Evolutionary conservation across 1,284 basidiomycete species (phyloP).

Genomic region (Rhodotorula mucilaginosa): DNA sequence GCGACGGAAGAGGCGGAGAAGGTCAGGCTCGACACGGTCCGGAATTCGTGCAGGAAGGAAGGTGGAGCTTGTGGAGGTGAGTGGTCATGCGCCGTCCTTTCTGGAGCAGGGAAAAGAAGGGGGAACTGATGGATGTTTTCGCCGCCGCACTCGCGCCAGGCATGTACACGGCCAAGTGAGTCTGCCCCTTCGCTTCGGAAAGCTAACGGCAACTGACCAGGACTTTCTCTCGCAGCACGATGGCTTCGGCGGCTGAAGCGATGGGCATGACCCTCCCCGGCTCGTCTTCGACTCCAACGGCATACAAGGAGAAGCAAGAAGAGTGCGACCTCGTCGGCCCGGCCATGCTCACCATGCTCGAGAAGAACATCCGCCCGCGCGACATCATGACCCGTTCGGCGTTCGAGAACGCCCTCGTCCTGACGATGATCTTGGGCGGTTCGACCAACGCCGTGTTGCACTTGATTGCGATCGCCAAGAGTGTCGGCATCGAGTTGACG

Average conservation of each 20-base stretch:
- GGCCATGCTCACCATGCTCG: slow-evolving; percentile 77
- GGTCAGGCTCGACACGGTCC: slow-evolving; percentile 65
- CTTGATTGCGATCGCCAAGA: slow-evolving; percentile 83
- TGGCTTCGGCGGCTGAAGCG: slow-evolving; percentile 70
- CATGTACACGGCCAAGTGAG: slow-evolving; percentile 48
- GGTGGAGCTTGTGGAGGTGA: slow-evolving; percentile 88
- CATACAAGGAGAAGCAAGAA: slow-evolving; percentile 74
- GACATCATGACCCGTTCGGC: slow-evolving; percentile 95
- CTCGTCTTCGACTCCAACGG: slow-evolving; percentile 78
- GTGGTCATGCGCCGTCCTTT: slow-evolving; percentile 48
- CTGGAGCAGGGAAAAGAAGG: slow-evolving; percentile 25
- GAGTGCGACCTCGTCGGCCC: slow-evolving; percentile 80
- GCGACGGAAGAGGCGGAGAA: slow-evolving; percentile 75
- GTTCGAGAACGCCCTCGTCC: slow-evolving; percentile 88
- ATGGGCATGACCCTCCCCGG: slow-evolving; percentile 89
- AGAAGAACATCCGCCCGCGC: slow-evolving; percentile 82
- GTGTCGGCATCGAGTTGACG: slow-evolving; percentile 74
- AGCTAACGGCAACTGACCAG: too few species aligned
- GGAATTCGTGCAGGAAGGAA: slow-evolving; percentile 89
- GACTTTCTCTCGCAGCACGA: slow-evolving; percentile 36
- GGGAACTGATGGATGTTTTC: slow-evolving; percentile 24
- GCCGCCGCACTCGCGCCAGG: slow-evolving; percentile 10
- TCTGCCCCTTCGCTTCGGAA: background rate
- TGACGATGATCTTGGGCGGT: slow-evolving; percentile 91
- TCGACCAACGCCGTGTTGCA: slow-evolving; percentile 92